phyloP scores from a whole-genome alignment of 108 stramenopile species.

The Nitzschia putrida region DNA sequence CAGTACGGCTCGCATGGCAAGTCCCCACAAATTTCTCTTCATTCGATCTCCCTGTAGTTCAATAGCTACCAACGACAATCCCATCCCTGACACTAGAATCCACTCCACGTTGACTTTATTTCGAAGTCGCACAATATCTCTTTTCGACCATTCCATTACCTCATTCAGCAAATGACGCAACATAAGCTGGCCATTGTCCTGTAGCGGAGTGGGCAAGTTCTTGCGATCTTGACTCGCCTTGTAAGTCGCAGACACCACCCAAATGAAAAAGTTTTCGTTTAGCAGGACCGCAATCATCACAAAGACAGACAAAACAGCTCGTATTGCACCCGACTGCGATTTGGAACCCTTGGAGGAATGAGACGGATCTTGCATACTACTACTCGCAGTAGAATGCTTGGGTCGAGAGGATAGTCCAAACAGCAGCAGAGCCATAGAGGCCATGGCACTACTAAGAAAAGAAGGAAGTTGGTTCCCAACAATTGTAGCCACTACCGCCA shows the following conservation, averaged over 20 bases:
- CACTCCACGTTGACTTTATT: conserved; percentile 74
- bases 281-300: conserved; percentile 54
- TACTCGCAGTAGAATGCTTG: background rate
- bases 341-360: background rate
- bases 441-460: conserved; percentile 29
- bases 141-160: conserved; percentile 49
- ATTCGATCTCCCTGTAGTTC: conserved; percentile 50
- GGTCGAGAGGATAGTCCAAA: conserved; percentile 41
- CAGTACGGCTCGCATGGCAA: conserved; percentile 55
- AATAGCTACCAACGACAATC: conserved; percentile 55
- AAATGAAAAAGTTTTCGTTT: conserved; percentile 79
- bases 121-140: conserved; percentile 55
- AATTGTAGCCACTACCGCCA: conserved; percentile 33
- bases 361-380: background rate
- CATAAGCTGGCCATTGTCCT: conserved; percentile 75
- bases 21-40: conserved; percentile 52
- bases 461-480: conserved; percentile 42
- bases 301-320: conserved; percentile 27
- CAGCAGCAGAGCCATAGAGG: conserved; percentile 25
- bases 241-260: conserved; percentile 85
- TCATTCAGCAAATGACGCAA: conserved; percentile 46
- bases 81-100: conserved; percentile 66
- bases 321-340: conserved; percentile 16
- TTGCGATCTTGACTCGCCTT: conserved; percentile 36
- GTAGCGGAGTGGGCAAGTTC: conserved; percentile 54